phyloP scores from a whole-genome alignment of 2,329 filamentous ascomycete species.

The Fusarium gaditjirri region DNA sequence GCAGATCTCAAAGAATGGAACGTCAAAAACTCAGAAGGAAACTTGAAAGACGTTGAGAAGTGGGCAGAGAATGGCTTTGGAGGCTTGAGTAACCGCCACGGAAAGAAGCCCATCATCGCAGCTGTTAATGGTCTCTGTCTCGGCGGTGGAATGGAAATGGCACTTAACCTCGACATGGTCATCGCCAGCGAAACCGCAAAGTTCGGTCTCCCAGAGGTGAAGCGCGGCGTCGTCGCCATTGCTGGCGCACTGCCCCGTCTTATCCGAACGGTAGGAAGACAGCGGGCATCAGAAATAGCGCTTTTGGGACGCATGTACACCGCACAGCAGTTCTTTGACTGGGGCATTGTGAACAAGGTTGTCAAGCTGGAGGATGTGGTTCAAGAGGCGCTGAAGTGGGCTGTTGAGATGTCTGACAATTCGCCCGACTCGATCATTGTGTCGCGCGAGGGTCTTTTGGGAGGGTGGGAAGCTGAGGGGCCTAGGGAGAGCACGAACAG shows the following conservation, averaged over 20 bases:
- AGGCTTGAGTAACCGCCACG: conserved; percentile 71
- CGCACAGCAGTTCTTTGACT: conserved; percentile 68
- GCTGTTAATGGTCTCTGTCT: conserved; percentile 79
- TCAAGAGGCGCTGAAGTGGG: conserved; percentile 69
- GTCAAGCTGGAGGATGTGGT: conserved; percentile 57
- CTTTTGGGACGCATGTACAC: conserved; percentile 69
- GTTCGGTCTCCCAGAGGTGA: conserved; percentile 77
- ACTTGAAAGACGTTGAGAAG: conserved; percentile 53
- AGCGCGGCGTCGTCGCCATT: conserved; percentile 74
- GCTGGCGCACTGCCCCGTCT: conserved; percentile 76
- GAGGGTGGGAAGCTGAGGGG: conserved; percentile 77
- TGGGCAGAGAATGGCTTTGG: conserved; percentile 62
- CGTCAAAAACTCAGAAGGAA: conserved; percentile 50
- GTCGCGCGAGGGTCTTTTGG: conserved; percentile 74
- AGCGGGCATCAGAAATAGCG: conserved; percentile 77
- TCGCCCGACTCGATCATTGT: conserved; percentile 82
- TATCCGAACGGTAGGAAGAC: conserved; percentile 69
- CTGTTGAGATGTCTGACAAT: conserved; percentile 69
- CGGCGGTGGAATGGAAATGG: conserved; percentile 80
- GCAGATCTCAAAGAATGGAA: conserved; percentile 75
- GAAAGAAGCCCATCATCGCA: conserved; percentile 78
- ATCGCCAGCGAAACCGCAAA: conserved; percentile 65
- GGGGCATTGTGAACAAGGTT: conserved; percentile 78
- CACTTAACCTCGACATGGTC: conserved; percentile 76
- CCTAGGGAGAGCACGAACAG: conserved; percentile 70